A percentile compares a stretch with the other conserved stretches of the same genome.
Conservation (phyloP, 1,284 basidiomycete species). For the Moniliophthora roreri region DNA sequence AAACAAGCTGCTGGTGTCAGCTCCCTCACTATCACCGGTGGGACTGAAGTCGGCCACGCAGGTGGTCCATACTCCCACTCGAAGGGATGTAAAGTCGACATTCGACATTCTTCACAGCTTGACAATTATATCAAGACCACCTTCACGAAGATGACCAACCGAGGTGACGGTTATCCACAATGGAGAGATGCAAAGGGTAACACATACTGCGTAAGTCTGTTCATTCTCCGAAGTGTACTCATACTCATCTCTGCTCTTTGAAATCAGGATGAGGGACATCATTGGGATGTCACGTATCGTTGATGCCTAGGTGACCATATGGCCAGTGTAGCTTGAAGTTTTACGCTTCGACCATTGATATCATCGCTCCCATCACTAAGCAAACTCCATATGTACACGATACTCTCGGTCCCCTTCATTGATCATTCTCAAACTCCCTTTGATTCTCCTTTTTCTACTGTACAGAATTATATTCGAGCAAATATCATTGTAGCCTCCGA, state of each 20-base stretch:
- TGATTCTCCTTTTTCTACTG: too few species aligned
- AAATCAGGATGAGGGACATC: constrained; percentile 26
- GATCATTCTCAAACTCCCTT: too few species aligned
- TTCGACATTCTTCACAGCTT: constrained; percentile 19
- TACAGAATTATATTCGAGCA: too few species aligned
- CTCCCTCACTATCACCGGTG: constrained; percentile 25
- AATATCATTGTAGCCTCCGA: too few species aligned
- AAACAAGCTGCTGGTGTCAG: constrained; percentile 21
- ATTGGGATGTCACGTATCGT: constrained; percentile 28
- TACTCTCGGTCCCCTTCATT: too few species aligned
- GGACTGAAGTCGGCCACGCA: too few species aligned
- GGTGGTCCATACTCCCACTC: constrained; percentile 24
- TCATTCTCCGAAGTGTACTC: not conserved
- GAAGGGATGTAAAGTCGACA: constrained; percentile 26
- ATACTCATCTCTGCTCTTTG: not conserved
- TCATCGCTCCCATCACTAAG: too few species aligned
- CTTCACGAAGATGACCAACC: constrained; percentile 25
- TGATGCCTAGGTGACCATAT: too few species aligned
- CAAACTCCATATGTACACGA: too few species aligned
- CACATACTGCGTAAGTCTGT: constrained; percentile 26
- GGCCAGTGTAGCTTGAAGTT: too few species aligned
- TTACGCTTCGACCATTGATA: too few species aligned
- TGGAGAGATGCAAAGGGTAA: constrained; percentile 26
- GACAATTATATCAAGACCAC: constrained; percentile 24
- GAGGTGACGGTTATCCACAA: constrained; percentile 25